Percentiles rank a stretch among this genome's conserved stretches.
Evolutionary conservation across 2,329 filamentous ascomycete species (phyloP).

Genomic region (Colletotrichum noveboracense): DNA sequence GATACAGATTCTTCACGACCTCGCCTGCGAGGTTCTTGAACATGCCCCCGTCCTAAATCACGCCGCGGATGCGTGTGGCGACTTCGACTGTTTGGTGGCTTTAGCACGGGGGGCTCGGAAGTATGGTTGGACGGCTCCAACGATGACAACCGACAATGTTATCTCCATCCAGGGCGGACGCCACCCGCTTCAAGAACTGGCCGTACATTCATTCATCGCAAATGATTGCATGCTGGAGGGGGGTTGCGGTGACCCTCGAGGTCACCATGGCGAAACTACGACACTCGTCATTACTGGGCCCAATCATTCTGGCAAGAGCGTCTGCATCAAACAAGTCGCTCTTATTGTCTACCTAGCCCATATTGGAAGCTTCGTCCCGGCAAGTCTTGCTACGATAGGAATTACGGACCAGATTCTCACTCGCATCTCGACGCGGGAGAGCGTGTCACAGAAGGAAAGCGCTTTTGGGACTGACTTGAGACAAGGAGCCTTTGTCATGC

Average conservation of each 20-base stretch:
- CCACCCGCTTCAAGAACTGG: constrained; percentile 86
- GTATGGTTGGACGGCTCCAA: constrained; percentile 74
- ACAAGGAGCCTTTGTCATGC: constrained; percentile 80
- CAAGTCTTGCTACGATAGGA: constrained; percentile 76
- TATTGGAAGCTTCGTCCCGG: constrained; percentile 90
- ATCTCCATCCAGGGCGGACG: constrained; percentile 80
- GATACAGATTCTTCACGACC: constrained; percentile 82
- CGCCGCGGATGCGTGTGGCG: constrained; percentile 82
- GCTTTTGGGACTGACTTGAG: constrained; percentile 81
- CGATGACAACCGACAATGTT: constrained; percentile 72
- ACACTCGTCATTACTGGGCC: constrained; percentile 88
- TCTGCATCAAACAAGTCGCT: constrained; percentile 93
- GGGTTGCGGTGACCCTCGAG: constrained; percentile 46
- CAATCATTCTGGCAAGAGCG: constrained; percentile 95
- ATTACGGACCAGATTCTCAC: constrained; percentile 93
- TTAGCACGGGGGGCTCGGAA: constrained; percentile 77
- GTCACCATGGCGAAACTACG: constrained; percentile 41
- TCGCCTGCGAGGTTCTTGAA: constrained; percentile 74
- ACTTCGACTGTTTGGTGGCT: constrained; percentile 85
- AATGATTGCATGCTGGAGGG: constrained; percentile 79
- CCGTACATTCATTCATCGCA: constrained; percentile 79
- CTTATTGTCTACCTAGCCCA: constrained; percentile 93
- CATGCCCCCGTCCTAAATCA: constrained; percentile 69
- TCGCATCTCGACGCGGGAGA: constrained; percentile 77
- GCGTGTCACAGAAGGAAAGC: constrained; percentile 62